These are phyloP conservation scores for Lipomyces japonicus DNA, from an alignment of 805 yeast genomes.

Conservation along the genomic window DNA sequence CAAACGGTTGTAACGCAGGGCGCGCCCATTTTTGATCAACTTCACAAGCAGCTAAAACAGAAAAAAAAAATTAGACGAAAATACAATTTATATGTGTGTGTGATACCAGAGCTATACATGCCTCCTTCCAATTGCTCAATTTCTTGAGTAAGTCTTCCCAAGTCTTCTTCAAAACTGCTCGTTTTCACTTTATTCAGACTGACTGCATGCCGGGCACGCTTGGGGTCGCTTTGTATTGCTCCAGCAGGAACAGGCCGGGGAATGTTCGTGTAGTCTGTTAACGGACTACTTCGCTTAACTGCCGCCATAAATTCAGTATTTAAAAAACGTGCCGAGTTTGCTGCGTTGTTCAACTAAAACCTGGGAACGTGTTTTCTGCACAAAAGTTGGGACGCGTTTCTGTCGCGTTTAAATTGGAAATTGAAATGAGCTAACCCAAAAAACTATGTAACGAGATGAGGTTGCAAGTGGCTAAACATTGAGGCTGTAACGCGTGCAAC, in stretches of 20 bases:
- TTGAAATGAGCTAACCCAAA: no score
- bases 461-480: no score
- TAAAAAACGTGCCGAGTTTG: no score
- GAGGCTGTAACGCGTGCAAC: no score
- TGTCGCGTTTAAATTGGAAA: no score
- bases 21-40: constrained; percentile 53
- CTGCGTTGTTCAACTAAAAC: not conserved
- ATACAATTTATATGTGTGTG: not conserved
- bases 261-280: constrained; percentile 20
- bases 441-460: no score
- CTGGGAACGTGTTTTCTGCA: not conserved
- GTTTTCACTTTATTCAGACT: constrained; percentile 32
- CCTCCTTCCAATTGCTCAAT: constrained; percentile 31
- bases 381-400: no score
- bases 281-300: constrained; percentile 18
- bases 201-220: constrained; percentile 11
- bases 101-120: not conserved
- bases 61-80: not conserved
- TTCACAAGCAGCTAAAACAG: constrained; percentile 12
- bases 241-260: constrained; percentile 4
- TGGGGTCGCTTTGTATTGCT: constrained; percentile 4
- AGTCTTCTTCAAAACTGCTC: constrained; percentile 53
- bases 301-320: constrained; percentile 15
- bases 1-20: constrained; percentile 48
- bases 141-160: constrained; percentile 45